Evolutionary conservation across 176 grass and related monocot genomes (phyloP), one percentile per base, ranked within the genome.

Genomic region (Rhipidocladum racemiflorum): DNA sequence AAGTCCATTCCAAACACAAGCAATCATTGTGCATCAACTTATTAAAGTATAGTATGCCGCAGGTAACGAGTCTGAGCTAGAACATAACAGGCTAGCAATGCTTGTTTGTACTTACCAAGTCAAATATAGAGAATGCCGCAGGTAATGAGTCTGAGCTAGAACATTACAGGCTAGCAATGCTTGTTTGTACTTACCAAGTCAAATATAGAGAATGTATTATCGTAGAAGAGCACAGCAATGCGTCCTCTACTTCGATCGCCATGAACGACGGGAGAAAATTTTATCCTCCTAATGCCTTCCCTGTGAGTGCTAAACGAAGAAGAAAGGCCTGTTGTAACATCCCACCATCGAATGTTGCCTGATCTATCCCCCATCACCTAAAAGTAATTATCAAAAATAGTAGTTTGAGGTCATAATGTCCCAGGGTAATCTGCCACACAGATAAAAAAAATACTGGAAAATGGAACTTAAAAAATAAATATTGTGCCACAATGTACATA

Each of bases 101-200:
- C 60, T 81, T 75, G 18, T 59, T 87, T 86, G 43, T 75, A 77
- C 81, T 91, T 91, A 99, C 96, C 46, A 99, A 87, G 90, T 99
- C 92, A 95, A 99, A 99, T 79, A 99, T 95, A 21, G 96, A 99
- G 80, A 99, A 99, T 77, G 96, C n/a, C n/a, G n/a, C n/a, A n/a
- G n/a, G n/a, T n/a, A n/a, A n/a, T n/a, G n/a, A n/a, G 9, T 40
- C 4, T 34, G 34, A 67, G 51, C 6, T 32, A 85, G 32, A 72
- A 81, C 46, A 78, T 72, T 81, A 72, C 23, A 78, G 9, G 29
- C 9, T 54, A 20, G 20, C 32, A 69, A 65, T 89, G 67, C 60
- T 81, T 75, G 18, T 59, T 87, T 86, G 43, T 75, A 77, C 81
- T 91, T 91, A 99, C 96, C 46, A 99, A 87, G 90, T 99, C 92